Conservation (phyloP, 2,329 filamentous ascomycete species). For the Phialemoniopsis sp. region DNA sequence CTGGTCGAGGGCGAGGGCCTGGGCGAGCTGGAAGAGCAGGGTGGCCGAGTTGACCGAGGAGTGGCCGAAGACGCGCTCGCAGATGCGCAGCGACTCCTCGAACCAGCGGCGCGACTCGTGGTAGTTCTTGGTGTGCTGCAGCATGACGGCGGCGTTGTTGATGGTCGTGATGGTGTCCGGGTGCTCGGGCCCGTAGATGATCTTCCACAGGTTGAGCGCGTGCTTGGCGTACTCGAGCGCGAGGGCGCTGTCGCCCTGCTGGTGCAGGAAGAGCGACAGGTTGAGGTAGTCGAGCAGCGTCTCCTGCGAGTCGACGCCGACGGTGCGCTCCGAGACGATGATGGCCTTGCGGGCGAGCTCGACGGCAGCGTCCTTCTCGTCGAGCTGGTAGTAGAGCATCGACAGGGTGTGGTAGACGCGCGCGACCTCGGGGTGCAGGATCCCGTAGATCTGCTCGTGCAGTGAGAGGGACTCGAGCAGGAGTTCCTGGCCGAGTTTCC, state of each 20-base stretch:
- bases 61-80: slow-evolving; percentile 84
- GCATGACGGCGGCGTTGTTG: slow-evolving; percentile 98
- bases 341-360: slow-evolving; percentile 96
- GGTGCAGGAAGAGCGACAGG: slow-evolving; percentile 89
- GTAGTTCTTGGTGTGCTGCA: slow-evolving; percentile 92
- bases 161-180: slow-evolving; percentile 98
- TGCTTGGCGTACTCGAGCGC: slow-evolving; percentile 90
- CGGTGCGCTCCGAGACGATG: slow-evolving; percentile 89
- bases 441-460: slow-evolving; percentile 98
- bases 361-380: slow-evolving; percentile 93
- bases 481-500: slow-evolving; percentile 92
- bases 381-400: slow-evolving; percentile 95
- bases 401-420: slow-evolving; percentile 92
- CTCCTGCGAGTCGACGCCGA: slow-evolving; percentile 90
- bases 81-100: slow-evolving; percentile 84
- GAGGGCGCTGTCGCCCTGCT: slow-evolving; percentile 80
- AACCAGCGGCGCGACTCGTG: slow-evolving; percentile 96
- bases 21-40: slow-evolving; percentile 92
- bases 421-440: slow-evolving; percentile 93
- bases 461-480: slow-evolving; percentile 92
- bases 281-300: slow-evolving; percentile 96
- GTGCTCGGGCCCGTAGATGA: slow-evolving; percentile 90
- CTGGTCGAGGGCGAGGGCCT: slow-evolving; percentile 91
- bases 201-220: slow-evolving; percentile 91
- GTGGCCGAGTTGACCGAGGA: slow-evolving; percentile 91